Conservation (phyloP, 768 basidiomycete species). For the Termitomyces sp. region DNA sequence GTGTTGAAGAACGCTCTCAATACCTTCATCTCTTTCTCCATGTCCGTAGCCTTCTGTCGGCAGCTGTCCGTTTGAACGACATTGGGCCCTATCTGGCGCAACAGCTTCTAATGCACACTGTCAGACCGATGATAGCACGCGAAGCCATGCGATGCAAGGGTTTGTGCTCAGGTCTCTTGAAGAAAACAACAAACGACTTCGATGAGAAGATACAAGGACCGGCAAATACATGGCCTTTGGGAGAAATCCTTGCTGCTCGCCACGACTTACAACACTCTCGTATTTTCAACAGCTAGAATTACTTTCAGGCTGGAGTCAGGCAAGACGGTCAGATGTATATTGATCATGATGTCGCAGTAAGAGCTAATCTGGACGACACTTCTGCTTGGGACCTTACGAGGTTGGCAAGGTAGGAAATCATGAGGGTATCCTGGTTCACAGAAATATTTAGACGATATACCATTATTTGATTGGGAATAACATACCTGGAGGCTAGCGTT, state of each 20-base stretch:
- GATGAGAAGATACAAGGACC: slow-evolving; percentile 55
- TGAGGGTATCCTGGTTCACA: slow-evolving; percentile 73
- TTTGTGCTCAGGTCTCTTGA: slow-evolving; percentile 47
- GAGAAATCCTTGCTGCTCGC: slow-evolving; percentile 85
- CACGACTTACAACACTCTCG: slow-evolving; percentile 96
- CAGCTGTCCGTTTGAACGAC: slow-evolving; percentile 87
- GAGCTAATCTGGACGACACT: slow-evolving; percentile 81
- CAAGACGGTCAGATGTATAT: slow-evolving; percentile 10
- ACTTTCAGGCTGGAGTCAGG: not conserved
- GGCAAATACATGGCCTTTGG: slow-evolving; percentile 93
- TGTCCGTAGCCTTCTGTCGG: slow-evolving; percentile 85
- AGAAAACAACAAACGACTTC: slow-evolving; percentile 27
- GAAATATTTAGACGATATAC: slow-evolving; percentile 21
- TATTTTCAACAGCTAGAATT: slow-evolving; percentile 83
- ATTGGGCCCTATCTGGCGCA: slow-evolving; percentile 94
- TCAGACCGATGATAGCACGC: slow-evolving; percentile 63
- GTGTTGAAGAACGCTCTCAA: slow-evolving; percentile 58
- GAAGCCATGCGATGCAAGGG: slow-evolving; percentile 45
- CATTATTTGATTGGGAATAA: not conserved
- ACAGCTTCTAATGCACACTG: slow-evolving; percentile 74
- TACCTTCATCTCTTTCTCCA: slow-evolving; percentile 94
- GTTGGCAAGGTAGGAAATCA: slow-evolving; percentile 93
- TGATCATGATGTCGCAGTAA: slow-evolving; percentile 53
- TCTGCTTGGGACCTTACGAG: slow-evolving; percentile 93
- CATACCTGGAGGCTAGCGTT: slow-evolving; percentile 73